These are phyloP conservation scores for Tremella mesenterica DNA, from an alignment of 768 basidiomycete genomes.

Conservation along the genomic window DNA sequence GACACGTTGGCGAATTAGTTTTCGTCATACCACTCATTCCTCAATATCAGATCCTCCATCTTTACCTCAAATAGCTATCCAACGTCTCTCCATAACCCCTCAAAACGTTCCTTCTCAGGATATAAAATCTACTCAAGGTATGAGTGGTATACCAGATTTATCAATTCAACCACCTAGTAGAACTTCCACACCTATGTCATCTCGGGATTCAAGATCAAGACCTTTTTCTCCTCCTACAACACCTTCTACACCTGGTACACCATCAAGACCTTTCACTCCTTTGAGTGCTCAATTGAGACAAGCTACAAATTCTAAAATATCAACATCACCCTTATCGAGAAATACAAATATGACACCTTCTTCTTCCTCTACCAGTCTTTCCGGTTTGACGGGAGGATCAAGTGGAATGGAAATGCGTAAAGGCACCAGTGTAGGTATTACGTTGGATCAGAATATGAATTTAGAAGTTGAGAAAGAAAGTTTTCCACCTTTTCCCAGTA, in stretches of 20 bases:
- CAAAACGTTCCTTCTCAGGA: too few species aligned
- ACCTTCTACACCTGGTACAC: background rate
- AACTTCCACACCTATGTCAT: constrained; percentile 1
- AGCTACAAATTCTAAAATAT: constrained; percentile 10
- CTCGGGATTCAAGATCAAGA: background rate
- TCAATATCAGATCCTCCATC: too few species aligned
- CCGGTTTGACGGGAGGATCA: background rate
- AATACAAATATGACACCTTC: background rate
- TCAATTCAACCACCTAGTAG: background rate
- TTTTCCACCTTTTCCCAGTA: too few species aligned
- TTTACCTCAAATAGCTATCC: constrained; percentile 15
- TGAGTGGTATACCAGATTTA: too few species aligned
- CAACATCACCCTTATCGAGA: background rate
- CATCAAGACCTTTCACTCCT: constrained; percentile 23
- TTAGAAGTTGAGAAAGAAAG: too few species aligned
- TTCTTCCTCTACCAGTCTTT: background rate
- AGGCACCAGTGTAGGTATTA: too few species aligned
- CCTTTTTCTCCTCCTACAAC: background rate
- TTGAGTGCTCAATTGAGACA: constrained; percentile 23
- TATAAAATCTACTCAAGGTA: too few species aligned
- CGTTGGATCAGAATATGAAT: too few species aligned
- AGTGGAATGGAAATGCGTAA: too few species aligned
- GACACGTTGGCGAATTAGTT: constrained; percentile 4
- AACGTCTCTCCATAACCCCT: constrained; percentile 16
- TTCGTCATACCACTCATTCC: too few species aligned